These are phyloP conservation scores for Exserohilum rostratum DNA, from an alignment of 2,329 filamentous ascomycete genomes.

Conservation along the genomic window DNA sequence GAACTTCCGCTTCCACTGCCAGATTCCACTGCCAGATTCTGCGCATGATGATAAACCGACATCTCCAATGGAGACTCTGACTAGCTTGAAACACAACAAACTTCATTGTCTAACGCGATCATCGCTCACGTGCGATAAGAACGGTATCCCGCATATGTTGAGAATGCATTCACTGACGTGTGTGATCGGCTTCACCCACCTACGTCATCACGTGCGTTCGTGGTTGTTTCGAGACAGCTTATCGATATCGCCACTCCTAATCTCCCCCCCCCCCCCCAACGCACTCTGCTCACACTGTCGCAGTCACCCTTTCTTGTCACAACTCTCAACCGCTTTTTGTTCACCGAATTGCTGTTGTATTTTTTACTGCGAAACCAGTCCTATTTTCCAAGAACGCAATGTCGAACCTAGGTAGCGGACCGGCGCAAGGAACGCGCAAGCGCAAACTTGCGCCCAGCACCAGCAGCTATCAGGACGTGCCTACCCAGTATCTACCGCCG, in stretches of 20 bases:
- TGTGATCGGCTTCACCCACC: background rate
- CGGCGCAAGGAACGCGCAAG: conserved; percentile 23
- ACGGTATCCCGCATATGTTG: background rate
- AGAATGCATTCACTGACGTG: background rate
- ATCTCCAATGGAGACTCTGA: too few species aligned
- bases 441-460: conserved; percentile 24
- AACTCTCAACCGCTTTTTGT: background rate
- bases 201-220: conserved; percentile 20
- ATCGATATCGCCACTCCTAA: conserved; percentile 6
- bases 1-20: too few species aligned
- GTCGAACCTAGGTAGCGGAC: background rate
- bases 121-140: background rate
- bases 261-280: too few species aligned
- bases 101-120: too few species aligned
- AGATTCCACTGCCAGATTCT: too few species aligned
- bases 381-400: background rate
- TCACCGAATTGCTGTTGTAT: too few species aligned
- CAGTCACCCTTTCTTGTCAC: background rate
- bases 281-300: background rate
- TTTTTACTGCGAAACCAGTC: too few species aligned
- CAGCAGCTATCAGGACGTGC: background rate
- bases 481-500: too few species aligned
- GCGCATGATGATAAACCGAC: too few species aligned
- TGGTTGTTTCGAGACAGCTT: conserved; percentile 2
- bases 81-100: too few species aligned